Evolutionary conservation across 805 yeast genomes (phyloP).

Genomic region (Metschnikowia vanudenii): DNA sequence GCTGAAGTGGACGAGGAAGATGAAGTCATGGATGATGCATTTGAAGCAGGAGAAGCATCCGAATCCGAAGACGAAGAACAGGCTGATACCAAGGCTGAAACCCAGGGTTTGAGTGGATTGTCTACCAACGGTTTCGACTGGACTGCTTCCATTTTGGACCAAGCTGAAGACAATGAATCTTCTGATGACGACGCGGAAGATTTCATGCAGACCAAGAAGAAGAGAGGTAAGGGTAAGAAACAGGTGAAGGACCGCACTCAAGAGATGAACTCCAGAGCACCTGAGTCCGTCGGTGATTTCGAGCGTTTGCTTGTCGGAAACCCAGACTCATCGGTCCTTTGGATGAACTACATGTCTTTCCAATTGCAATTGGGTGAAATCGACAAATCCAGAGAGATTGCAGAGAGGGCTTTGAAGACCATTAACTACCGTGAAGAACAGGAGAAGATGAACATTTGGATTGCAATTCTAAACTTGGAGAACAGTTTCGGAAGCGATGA

Average conservation of each 20-base stretch:
- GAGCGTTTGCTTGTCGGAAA: conserved; percentile 89
- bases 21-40: conserved; percentile 37
- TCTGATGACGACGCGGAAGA: conserved; percentile 59
- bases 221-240: conserved; percentile 48
- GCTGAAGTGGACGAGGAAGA: conserved; percentile 28
- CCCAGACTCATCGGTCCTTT: conserved; percentile 87
- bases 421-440: conserved; percentile 89
- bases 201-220: conserved; percentile 48
- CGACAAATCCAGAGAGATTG: conserved; percentile 92
- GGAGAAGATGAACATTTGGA: conserved; percentile 93
- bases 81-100: conserved; percentile 18
- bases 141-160: conserved; percentile 88
- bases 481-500: conserved; percentile 89
- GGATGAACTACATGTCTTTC: conserved; percentile 99
- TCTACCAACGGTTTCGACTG: conserved; percentile 91
- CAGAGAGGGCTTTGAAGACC: conserved; percentile 86
- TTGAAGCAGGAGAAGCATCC: conserved; percentile 27
- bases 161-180: conserved; percentile 58
- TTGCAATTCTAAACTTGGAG: conserved; percentile 90
- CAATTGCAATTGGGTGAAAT: conserved; percentile 91
- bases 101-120: conserved; percentile 49
- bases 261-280: conserved; percentile 78
- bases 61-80: conserved; percentile 28
- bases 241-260: conserved; percentile 78
- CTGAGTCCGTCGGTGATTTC: conserved; percentile 88